Evolutionary conservation across 352 stramenopile genomes (phyloP).

Genomic region (Achlya hypogyna): DNA sequence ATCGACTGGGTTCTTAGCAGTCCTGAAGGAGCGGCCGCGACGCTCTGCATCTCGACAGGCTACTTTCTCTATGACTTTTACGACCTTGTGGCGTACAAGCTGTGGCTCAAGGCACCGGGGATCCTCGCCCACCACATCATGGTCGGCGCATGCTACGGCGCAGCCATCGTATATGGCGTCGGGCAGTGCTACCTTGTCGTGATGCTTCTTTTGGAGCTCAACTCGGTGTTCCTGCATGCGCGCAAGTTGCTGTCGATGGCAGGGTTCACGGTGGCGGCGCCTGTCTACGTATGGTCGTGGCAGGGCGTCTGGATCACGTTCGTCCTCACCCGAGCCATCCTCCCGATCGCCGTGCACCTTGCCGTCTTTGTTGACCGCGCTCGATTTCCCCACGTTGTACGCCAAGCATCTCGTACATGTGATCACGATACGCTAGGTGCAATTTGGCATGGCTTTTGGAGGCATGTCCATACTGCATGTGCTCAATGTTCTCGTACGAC

Average conservation of each 20-base stretch:
- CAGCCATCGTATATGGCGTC: neutral
- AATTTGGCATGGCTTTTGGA: conserved; percentile 9
- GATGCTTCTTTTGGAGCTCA: conserved; percentile 18
- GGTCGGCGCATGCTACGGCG: conserved; percentile 4
- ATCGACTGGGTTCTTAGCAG: conserved; percentile 9
- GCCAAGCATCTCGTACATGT: neutral
- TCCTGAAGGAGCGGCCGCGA: neutral
- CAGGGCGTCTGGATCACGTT: conserved; percentile 13
- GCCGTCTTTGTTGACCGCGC: conserved; percentile 6
- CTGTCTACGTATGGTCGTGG: conserved; percentile 1
- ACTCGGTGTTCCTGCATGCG: conserved; percentile 10
- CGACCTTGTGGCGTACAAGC: neutral
- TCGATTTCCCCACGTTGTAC: conserved; percentile 8
- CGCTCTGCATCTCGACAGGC: conserved; percentile 12
- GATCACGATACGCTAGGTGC: neutral
- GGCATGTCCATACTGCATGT: conserved; percentile 8
- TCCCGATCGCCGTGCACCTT: conserved; percentile 5
- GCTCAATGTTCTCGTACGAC: neutral
- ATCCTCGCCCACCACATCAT: conserved; percentile 20
- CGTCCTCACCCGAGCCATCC: neutral
- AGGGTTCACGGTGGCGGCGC: neutral
- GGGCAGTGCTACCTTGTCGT: conserved; percentile 7
- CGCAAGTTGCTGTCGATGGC: conserved; percentile 16
- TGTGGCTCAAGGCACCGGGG: neutral
- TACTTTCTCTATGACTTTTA: conserved; percentile 21